A percentile compares a stretch with the other conserved stretches of the same genome.
Evolutionary conservation across 2,329 filamentous ascomycete genomes (phyloP).

Genomic region (Alternaria panax): DNA sequence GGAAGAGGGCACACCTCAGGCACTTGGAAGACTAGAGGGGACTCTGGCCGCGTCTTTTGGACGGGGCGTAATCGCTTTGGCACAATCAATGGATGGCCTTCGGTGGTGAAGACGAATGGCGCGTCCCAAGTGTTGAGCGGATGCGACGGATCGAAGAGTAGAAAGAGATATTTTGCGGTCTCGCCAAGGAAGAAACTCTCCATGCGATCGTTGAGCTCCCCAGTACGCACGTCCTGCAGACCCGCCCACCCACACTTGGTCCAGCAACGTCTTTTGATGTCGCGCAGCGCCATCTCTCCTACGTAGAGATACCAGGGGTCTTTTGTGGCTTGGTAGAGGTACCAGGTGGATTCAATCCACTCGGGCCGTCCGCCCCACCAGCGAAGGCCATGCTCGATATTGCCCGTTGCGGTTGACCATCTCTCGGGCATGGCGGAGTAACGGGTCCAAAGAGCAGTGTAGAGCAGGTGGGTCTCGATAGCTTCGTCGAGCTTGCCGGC

Average conservation of each 20-base stretch:
- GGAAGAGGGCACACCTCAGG: conserved; percentile 71
- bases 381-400: conserved; percentile 83
- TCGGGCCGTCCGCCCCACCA: conserved; percentile 98
- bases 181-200: conserved; percentile 98
- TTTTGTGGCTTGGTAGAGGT: conserved; percentile 90
- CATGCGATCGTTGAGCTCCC: conserved; percentile 92
- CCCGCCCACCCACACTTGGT: conserved; percentile 93
- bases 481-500: conserved; percentile 92
- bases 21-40: conserved; percentile 23
- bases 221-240: conserved; percentile 66
- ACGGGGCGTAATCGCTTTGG: conserved; percentile 58
- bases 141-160: conserved; percentile 86
- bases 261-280: conserved; percentile 88
- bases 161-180: conserved; percentile 93
- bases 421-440: conserved; percentile 94
- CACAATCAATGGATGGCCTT: conserved; percentile 91
- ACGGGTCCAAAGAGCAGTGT: conserved; percentile 91
- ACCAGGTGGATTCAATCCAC: conserved; percentile 96
- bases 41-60: conserved; percentile 6
- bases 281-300: conserved; percentile 91
- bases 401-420: conserved; percentile 85
- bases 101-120: conserved; percentile 92
- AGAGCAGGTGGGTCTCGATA: conserved; percentile 85
- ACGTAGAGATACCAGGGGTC: conserved; percentile 97
- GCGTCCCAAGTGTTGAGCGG: conserved; percentile 87